Conservation (phyloP, 805 yeast species). For the Limtongia smithiae region DNA sequence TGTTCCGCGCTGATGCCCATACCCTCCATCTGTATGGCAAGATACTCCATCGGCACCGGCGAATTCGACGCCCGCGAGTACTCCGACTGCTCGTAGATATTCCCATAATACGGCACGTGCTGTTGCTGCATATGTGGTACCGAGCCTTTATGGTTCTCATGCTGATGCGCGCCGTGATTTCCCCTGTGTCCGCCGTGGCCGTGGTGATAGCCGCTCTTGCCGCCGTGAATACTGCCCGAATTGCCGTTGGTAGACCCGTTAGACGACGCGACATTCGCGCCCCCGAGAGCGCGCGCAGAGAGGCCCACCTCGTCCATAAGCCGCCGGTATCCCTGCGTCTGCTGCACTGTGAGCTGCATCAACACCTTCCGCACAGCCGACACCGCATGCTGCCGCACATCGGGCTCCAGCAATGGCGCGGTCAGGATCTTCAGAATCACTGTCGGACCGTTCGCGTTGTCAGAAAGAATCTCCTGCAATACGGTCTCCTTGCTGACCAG, state of each 20-base stretch:
- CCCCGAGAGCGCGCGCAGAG: constrained; percentile 14
- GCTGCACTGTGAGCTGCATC: constrained; percentile 51
- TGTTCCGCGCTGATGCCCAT: background rate
- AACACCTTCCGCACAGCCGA: constrained; percentile 62
- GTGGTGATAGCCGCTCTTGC: background rate
- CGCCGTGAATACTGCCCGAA: background rate
- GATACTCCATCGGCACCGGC: constrained; percentile 10
- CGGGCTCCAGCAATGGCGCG: constrained; percentile 59
- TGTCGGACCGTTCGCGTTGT: constrained; percentile 65
- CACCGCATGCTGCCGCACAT: constrained; percentile 54
- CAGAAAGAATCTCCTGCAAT: constrained; percentile 60
- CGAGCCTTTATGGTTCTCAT: background rate
- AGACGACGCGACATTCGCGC: background rate
- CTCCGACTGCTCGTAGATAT: background rate
- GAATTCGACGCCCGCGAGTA: background rate
- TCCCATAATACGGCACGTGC: background rate
- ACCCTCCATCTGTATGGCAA: constrained; percentile 11
- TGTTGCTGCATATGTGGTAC: background rate
- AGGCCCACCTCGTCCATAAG: constrained; percentile 91
- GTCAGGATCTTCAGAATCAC: constrained; percentile 78
- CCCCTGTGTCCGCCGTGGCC: background rate
- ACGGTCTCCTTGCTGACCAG: constrained; percentile 45
- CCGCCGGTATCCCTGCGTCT: constrained; percentile 72
- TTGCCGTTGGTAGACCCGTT: background rate
- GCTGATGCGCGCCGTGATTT: background rate